Evolutionary conservation across 768 basidiomycete genomes (phyloP).

Genomic region (Amanita pseudoporphyria): DNA sequence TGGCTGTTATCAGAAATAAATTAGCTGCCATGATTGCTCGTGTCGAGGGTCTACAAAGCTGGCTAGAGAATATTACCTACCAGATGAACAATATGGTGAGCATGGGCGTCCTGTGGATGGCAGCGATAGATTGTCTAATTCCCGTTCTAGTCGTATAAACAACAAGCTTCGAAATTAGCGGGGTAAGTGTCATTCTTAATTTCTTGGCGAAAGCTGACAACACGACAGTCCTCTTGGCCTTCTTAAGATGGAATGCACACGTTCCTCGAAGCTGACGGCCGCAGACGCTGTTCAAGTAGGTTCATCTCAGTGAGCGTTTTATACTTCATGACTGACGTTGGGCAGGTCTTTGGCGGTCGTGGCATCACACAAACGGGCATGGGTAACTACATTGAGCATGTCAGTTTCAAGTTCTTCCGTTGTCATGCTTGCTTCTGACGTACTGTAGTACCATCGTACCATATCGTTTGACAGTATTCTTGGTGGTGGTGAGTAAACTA

Average conservation of each 20-base stretch:
- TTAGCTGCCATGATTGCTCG: conserved; percentile 70
- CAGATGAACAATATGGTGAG: conserved; percentile 81
- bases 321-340: background rate
- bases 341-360: conserved; percentile 73
- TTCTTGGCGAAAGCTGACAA: conserved; percentile 4
- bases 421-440: conserved; percentile 15
- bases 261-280: conserved; percentile 54
- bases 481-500: conserved; percentile 43
- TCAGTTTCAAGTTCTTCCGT: conserved; percentile 16
- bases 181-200: conserved; percentile 35
- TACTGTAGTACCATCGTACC: conserved; percentile 45
- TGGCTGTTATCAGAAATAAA: conserved; percentile 84
- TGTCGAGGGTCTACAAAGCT: conserved; percentile 61
- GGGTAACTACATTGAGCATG: conserved; percentile 65
- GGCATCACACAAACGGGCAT: conserved; percentile 74
- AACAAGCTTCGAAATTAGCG: conserved; percentile 67
- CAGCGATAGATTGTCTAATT: background rate
- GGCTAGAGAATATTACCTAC: conserved; percentile 78
- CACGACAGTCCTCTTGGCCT: conserved; percentile 50
- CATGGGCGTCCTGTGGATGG: too few relatives aligned
- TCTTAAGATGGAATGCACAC: conserved; percentile 61
- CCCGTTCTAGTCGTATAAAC: conserved; percentile 45
- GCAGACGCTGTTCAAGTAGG: conserved; percentile 58
- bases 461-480: conserved; percentile 59
- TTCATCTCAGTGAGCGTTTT: background rate